A percentile compares a stretch with the other conserved stretches of the same genome.
Conservation (phyloP, 2,329 filamentous ascomycete genomes). For the Xylaria sp. region DNA sequence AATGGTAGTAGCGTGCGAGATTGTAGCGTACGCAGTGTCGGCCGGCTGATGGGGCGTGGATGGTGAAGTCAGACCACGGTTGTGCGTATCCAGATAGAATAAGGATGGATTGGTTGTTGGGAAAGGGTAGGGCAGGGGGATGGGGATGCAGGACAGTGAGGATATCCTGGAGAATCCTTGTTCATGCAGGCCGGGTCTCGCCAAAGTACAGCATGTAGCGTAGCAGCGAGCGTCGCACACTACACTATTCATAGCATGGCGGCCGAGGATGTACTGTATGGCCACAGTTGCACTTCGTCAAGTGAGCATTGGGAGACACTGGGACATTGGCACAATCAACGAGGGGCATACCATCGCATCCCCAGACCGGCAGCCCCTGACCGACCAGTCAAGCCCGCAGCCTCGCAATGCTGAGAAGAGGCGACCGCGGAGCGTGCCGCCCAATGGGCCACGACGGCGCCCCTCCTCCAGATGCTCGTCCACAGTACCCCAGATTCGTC, state of each 20-base stretch:
- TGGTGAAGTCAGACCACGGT: slow-evolving; percentile 25
- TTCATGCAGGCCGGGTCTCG: slow-evolving; percentile 29
- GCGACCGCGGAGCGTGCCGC: neutral
- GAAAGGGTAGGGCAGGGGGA: slow-evolving; percentile 13
- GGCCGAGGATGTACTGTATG: too few relatives aligned
- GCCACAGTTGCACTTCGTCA: slow-evolving; percentile 22
- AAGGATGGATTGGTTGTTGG: slow-evolving; percentile 13
- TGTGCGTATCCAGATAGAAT: slow-evolving; percentile 14
- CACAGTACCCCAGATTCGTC: slow-evolving; percentile 38
- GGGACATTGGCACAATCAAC: too few relatives aligned
- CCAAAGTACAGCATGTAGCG: slow-evolving; percentile 4
- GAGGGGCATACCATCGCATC: slow-evolving; percentile 16
- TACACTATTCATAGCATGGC: slow-evolving; percentile 11
- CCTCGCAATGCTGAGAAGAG: slow-evolving; percentile 26
- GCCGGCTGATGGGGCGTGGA: slow-evolving; percentile 5
- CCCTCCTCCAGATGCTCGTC: slow-evolving; percentile 27
- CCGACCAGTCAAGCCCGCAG: slow-evolving; percentile 33
- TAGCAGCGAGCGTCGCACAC: neutral
- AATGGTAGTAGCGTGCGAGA: neutral
- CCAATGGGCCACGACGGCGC: slow-evolving; percentile 23
- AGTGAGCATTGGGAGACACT: slow-evolving; percentile 25
- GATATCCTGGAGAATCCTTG: slow-evolving; percentile 37
- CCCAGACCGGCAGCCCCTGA: slow-evolving; percentile 18
- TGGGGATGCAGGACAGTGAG: slow-evolving; percentile 20
- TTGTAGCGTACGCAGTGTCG: neutral